These are phyloP conservation scores for Euphorbia celastroides DNA, from an alignment of 441 rosid genomes.

Conservation along the genomic window DNA sequence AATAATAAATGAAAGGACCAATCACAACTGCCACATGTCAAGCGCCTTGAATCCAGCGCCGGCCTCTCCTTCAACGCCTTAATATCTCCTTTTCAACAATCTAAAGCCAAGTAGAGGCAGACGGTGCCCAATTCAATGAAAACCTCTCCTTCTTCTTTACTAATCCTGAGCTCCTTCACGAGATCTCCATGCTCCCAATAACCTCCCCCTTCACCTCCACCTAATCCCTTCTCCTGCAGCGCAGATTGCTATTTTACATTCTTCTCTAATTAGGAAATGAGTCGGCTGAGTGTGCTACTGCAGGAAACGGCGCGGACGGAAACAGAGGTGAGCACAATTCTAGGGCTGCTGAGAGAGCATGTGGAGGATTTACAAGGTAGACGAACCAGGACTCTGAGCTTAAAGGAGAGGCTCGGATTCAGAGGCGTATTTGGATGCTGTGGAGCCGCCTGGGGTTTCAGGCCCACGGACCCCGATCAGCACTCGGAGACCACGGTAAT, in stretches of 20 bases:
- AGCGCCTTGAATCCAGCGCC: slow-evolving; percentile 21
- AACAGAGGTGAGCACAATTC: slow-evolving; percentile 36
- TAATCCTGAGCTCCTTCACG: background rate
- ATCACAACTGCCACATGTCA: slow-evolving; percentile 23
- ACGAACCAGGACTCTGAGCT: slow-evolving; percentile 21
- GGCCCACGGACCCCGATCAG: slow-evolving; percentile 30
- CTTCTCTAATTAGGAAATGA: slow-evolving; percentile 32
- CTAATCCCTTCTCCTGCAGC: background rate
- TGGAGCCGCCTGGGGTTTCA: slow-evolving; percentile 48
- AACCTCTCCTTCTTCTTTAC: background rate
- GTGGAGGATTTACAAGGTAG: slow-evolving; percentile 38
- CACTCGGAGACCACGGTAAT: background rate
- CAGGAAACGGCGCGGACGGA: slow-evolving; percentile 43
- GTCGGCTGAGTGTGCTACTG: slow-evolving; percentile 44
- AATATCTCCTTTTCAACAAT: background rate
- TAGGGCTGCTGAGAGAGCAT: slow-evolving; percentile 39
- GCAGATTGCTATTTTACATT: background rate
- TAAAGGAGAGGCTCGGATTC: slow-evolving; percentile 59
- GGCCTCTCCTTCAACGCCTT: background rate
- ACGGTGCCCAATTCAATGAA: slow-evolving; percentile 11
- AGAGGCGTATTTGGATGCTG: slow-evolving; percentile 50
- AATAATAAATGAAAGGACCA: too few relatives aligned
- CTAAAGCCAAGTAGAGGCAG: background rate
- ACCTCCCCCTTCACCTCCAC: background rate
- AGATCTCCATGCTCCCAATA: slow-evolving; percentile 6